Base-by-base conservation (phyloP, 2,329 filamentous ascomycete genomes). In the Dothiorella sarmentorum region DNA sequence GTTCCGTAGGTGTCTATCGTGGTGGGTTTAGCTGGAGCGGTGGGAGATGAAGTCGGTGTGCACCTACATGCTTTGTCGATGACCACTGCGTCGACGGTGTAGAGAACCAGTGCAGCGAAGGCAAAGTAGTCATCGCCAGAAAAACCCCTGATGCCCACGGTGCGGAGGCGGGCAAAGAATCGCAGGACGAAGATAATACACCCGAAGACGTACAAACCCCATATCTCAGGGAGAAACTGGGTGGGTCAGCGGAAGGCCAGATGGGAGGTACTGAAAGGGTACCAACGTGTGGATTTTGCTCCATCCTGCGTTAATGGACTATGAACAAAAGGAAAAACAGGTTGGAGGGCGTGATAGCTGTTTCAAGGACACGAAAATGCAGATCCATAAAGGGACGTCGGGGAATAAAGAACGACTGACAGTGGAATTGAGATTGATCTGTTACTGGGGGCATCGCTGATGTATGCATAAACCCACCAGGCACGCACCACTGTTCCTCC, bases 101-200 rank as follows among this genome's bases (percentile, higher is more conserved):
- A 37, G 49, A 53, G 11, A 10, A 53, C 7, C 33, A 22, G 26
- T 18, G 33, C 71, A 0, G 71, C 52, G 7, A 72, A 20, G 0
- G 70, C 65, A 29, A 76, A 69, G 13, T 71, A 69, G 55, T 77
- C 74, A 61, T 78, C 76, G 7, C 75, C 71, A 18, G 71, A 68
- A 1, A 76, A 63, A 1, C 72, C 68, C n/a, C 66, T 66, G 31
- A 69, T 52, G 1, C 75, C 75, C 0, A 75, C 73, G 0, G 71
- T 73, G 2, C 72, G 71, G 13, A 75, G 47, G 0, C 75, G 69
- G 3, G 76, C 71, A n/a, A 58, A 63, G 18, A 73, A 74, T 3
- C 75, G 69, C 3, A 67, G 27, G 2, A 24, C 11, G 13, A 53
- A 53, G 10, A 53, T 17, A 22, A 53, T 17, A 13, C 35, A 37